These are phyloP conservation scores for Zelopaecilomyces penicillatus DNA, from an alignment of 2,329 filamentous ascomycete species.

Conservation along the genomic window DNA sequence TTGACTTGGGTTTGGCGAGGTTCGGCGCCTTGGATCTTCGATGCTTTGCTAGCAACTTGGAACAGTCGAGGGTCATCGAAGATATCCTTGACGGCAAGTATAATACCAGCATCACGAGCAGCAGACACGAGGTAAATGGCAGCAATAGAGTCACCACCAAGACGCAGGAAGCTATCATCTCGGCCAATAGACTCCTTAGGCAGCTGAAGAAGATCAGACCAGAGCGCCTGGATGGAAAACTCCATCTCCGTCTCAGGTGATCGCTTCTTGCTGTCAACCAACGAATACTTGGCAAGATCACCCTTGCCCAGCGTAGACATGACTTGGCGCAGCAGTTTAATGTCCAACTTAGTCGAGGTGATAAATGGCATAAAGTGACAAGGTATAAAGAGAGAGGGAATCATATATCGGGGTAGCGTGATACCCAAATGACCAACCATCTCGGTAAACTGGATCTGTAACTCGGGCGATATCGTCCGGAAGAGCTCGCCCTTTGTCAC, in stretches of 20 bases:
- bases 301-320: slow-evolving; percentile 4
- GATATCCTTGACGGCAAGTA: slow-evolving; percentile 6
- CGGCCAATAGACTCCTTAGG: slow-evolving; percentile 7
- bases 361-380: slow-evolving; percentile 6
- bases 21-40: not conserved
- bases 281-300: slow-evolving; percentile 12
- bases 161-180: slow-evolving; percentile 12
- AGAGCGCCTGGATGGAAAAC: slow-evolving; percentile 26
- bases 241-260: slow-evolving; percentile 13
- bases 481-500: not conserved
- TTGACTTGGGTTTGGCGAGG: not conserved
- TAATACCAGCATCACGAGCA: slow-evolving; percentile 6
- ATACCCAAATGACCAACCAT: slow-evolving; percentile 5
- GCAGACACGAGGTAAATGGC: slow-evolving; percentile 13
- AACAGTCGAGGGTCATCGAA: slow-evolving; percentile 6
- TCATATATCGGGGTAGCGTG: slow-evolving; percentile 6
- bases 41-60: slow-evolving; percentile 4
- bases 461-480: slow-evolving; percentile 1
- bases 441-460: slow-evolving; percentile 1
- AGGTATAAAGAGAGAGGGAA: slow-evolving; percentile 6
- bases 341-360: slow-evolving; percentile 9
- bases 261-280: slow-evolving; percentile 16
- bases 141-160: slow-evolving; percentile 15
- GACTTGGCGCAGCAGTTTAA: slow-evolving; percentile 6
- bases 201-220: slow-evolving; percentile 5